phyloP scores from a whole-genome alignment of 2,329 filamentous ascomycete genomes.

The Calonectria henricotiae region DNA sequence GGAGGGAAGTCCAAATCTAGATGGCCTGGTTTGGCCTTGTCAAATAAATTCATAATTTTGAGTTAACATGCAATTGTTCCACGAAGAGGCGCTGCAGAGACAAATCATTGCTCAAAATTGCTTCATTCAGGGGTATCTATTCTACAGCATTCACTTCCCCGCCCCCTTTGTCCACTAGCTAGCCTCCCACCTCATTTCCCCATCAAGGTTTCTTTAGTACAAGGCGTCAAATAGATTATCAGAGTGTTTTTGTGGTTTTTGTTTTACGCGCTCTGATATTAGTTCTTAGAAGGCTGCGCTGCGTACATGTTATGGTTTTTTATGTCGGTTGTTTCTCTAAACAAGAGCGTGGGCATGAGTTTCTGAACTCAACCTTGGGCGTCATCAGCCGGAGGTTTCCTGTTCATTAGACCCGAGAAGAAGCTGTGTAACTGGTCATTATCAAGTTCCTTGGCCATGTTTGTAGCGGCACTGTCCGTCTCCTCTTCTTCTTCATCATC shows the following conservation, averaged over 20 bases:
- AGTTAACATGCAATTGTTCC: not conserved
- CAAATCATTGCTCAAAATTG: constrained; percentile 41
- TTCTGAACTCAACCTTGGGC: constrained; percentile 7
- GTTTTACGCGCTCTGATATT: constrained; percentile 1
- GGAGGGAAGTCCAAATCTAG: constrained; percentile 5
- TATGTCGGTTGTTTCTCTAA: constrained; percentile 16
- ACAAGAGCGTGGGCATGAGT: not conserved
- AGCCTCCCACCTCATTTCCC: constrained; percentile 33
- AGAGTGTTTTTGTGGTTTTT: constrained; percentile 2
- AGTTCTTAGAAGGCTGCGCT: constrained; percentile 22
- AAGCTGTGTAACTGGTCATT: constrained; percentile 74
- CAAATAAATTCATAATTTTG: not conserved
- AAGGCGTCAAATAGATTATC: constrained; percentile 25
- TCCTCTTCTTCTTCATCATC: constrained; percentile 64
- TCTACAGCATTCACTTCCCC: constrained; percentile 55
- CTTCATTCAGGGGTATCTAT: constrained; percentile 62
- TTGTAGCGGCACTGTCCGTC: constrained; percentile 58
- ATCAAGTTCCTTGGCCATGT: constrained; percentile 65
- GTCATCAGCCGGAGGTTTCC: constrained; percentile 55
- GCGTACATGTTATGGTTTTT: constrained; percentile 13
- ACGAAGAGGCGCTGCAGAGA: not conserved
- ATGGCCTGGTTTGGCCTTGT: not conserved
- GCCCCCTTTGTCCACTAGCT: constrained; percentile 39
- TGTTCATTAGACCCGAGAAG: constrained; percentile 74
- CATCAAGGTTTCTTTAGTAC: constrained; percentile 35